Evolutionary conservation across 2,329 filamentous ascomycete species (phyloP).

Genomic region (Myriosclerotinia duriaeana): DNA sequence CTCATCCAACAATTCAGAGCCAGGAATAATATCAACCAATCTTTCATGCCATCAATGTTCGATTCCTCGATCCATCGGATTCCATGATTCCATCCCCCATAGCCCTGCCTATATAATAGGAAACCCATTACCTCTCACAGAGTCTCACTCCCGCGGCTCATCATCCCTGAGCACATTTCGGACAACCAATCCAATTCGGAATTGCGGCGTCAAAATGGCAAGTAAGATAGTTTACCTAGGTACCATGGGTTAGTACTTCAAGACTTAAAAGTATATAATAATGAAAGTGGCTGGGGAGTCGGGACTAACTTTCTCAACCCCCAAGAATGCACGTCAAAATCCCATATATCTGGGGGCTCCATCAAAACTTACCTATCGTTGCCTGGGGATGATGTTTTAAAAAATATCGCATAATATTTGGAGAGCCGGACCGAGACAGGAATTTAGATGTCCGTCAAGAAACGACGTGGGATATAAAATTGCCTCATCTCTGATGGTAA

Average conservation of each 20-base stretch:
- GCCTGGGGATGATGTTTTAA: constrained; percentile 5
- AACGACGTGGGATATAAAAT: constrained; percentile 23
- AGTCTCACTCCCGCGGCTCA: too few relatives aligned
- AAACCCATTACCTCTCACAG: background rate
- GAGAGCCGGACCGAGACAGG: background rate
- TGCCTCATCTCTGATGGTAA: constrained; percentile 5
- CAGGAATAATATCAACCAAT: background rate
- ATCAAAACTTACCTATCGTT: background rate
- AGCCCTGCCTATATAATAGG: too few relatives aligned
- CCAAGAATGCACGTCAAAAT: background rate
- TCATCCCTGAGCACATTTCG: background rate
- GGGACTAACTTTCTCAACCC: background rate
- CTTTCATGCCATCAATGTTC: constrained; percentile 1
- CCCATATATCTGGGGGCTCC: constrained; percentile 17
- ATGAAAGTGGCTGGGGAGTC: constrained; percentile 15
- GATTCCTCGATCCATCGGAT: background rate
- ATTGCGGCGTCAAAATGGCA: background rate
- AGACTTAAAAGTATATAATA: background rate
- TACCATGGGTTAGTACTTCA: background rate
- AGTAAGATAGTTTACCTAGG: too few relatives aligned
- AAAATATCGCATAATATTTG: background rate
- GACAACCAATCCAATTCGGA: background rate
- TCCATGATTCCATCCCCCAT: too few relatives aligned
- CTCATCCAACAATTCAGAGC: background rate
- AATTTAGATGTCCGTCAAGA: background rate